Evolutionary conservation across 306 rosid species (phyloP).

Genomic region (Malus orientalis): DNA sequence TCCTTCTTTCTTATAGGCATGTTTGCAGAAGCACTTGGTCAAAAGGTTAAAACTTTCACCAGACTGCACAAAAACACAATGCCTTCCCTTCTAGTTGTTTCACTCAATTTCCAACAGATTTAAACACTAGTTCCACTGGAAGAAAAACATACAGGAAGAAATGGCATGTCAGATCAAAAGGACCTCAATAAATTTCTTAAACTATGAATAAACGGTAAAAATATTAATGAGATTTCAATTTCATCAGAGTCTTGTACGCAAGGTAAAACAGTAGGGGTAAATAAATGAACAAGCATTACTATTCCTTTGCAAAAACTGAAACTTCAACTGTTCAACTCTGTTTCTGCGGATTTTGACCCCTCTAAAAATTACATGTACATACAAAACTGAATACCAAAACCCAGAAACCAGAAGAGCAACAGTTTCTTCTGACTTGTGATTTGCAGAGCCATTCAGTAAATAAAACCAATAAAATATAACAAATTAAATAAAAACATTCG

Average conservation of each 20-base stretch:
- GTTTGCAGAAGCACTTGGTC: slow-evolving; percentile 17
- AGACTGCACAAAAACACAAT: slow-evolving; percentile 19
- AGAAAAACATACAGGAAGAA: slow-evolving; percentile 25
- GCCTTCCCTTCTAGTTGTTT: slow-evolving; percentile 26
- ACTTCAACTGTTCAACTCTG: slow-evolving; percentile 23
- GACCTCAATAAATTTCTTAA: slow-evolving; percentile 9
- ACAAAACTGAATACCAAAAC: background rate
- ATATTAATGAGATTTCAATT: slow-evolving; percentile 37
- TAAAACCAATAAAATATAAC: slow-evolving; percentile 4
- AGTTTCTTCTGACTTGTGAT: slow-evolving; percentile 17
- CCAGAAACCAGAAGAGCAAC: slow-evolving; percentile 7
- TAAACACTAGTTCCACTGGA: slow-evolving; percentile 28
- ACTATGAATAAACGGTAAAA: slow-evolving; percentile 11
- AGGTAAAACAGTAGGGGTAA: slow-evolving; percentile 24
- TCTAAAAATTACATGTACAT: background rate
- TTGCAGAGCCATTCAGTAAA: slow-evolving; percentile 15
- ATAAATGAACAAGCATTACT: slow-evolving; percentile 38
- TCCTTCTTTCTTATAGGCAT: slow-evolving; percentile 98
- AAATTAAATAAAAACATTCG: background rate
- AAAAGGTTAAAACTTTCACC: slow-evolving; percentile 24
- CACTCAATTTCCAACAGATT: slow-evolving; percentile 26
- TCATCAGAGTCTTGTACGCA: slow-evolving; percentile 27
- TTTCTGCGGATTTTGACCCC: slow-evolving; percentile 24
- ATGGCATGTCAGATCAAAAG: slow-evolving; percentile 38
- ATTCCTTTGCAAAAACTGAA: slow-evolving; percentile 37